Conservation (phyloP, 176 grass and related monocot species). For the Oryza brachyantha region DNA sequence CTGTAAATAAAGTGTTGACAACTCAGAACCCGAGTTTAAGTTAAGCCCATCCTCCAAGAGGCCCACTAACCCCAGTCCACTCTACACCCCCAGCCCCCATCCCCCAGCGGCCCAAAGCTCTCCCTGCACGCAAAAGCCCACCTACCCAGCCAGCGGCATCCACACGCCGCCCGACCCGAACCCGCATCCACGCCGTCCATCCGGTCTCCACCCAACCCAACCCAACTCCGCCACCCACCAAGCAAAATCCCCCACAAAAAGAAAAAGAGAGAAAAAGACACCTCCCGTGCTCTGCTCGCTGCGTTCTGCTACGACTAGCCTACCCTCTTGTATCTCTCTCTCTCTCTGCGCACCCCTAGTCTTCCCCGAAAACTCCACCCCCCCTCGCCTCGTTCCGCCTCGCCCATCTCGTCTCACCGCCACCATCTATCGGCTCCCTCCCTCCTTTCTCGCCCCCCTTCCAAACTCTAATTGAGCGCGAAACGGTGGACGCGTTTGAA, state of each 20-base stretch:
- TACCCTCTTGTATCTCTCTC: conserved; percentile 14
- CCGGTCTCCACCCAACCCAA: conserved; percentile 14
- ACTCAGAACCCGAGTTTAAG: background rate
- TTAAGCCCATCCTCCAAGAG: background rate
- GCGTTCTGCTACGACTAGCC: conserved; percentile 33
- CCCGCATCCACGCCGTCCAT: conserved; percentile 40
- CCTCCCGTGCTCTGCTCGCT: conserved; percentile 22
- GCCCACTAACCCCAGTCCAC: background rate
- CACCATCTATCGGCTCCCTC: conserved; percentile 44
- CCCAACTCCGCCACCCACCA: conserved; percentile 4
- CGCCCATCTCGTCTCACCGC: conserved; percentile 52
- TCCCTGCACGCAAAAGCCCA: background rate
- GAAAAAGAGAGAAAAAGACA: background rate
- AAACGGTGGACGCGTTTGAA: conserved; percentile 74
- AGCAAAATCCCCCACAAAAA: background rate
- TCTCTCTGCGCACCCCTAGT: conserved; percentile 5
- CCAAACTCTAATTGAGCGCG: conserved; percentile 64
- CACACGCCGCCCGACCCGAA: background rate
- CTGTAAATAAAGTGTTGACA: too few species aligned
- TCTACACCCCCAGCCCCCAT: background rate
- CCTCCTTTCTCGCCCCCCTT: conserved; percentile 17
- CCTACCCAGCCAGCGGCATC: conserved; percentile 8
- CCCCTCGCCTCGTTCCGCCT: too few species aligned
- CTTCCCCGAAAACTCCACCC: conserved; percentile 22
- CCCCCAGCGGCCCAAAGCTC: too few species aligned